Evolutionary conservation across 73 alveolate genomes (phyloP).

Genomic region (Stentor coeruleus): DNA sequence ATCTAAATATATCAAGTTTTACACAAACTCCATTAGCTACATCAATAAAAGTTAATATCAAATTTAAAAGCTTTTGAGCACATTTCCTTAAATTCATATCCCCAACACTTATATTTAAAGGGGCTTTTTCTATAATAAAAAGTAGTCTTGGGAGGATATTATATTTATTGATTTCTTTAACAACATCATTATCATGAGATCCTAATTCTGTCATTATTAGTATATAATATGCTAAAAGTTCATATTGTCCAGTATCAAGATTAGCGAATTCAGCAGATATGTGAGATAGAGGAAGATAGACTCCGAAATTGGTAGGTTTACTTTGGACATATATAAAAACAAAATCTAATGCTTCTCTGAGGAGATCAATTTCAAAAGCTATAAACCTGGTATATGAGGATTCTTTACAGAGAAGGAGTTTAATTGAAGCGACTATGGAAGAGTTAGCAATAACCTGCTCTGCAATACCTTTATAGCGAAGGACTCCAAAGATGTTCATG

Average conservation of each 20-base stretch:
- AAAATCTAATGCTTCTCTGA: constrained; percentile 2
- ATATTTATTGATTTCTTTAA: neutral
- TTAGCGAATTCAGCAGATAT: neutral
- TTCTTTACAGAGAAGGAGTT: neutral
- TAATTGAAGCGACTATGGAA: neutral
- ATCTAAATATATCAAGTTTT: neutral
- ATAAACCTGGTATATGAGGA: neutral
- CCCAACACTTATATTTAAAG: neutral
- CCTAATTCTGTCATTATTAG: neutral
- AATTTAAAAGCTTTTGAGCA: neutral
- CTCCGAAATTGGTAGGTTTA: neutral
- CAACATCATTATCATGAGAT: neutral
- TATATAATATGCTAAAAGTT: neutral
- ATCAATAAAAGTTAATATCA: neutral
- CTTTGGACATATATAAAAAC: neutral
- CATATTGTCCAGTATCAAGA: neutral
- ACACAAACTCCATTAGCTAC: neutral
- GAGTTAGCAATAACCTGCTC: neutral
- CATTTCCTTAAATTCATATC: neutral
- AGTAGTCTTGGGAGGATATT: constrained; percentile 14
- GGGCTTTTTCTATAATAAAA: constrained; percentile 4
- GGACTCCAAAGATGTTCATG: neutral
- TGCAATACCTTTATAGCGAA: neutral
- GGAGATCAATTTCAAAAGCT: neutral
- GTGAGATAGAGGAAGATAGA: neutral